Conservation (phyloP, 2,329 filamentous ascomycete species). For the Hypoxylon rubiginosum region DNA sequence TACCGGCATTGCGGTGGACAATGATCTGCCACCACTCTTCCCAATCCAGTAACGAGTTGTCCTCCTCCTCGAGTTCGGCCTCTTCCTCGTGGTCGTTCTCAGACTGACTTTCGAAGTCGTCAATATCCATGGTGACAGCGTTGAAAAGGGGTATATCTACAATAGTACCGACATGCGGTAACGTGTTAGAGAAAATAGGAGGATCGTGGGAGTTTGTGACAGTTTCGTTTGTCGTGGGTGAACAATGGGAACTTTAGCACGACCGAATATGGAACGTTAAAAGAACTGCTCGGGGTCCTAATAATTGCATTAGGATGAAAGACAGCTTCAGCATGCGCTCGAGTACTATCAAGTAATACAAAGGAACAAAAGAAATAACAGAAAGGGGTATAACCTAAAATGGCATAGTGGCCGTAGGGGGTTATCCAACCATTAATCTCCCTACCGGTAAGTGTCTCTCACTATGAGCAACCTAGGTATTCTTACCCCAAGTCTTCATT, state of each 20-base stretch:
- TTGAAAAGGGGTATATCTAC: not conserved
- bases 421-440: not conserved
- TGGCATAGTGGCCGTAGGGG: not conserved
- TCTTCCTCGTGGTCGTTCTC: not conserved
- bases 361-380: not conserved
- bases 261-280: constrained; percentile 11
- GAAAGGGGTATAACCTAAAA: not conserved
- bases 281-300: constrained; percentile 16
- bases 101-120: not conserved
- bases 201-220: not conserved
- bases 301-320: not conserved
- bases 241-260: constrained; percentile 16
- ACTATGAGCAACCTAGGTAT: no score
- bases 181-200: not conserved
- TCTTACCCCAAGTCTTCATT: no score
- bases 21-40: constrained; percentile 34
- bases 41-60: constrained; percentile 9
- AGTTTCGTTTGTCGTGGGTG: not conserved
- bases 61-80: not conserved
- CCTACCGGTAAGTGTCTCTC: no score
- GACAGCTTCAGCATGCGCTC: not conserved
- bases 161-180: not conserved
- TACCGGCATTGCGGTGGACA: constrained; percentile 30
- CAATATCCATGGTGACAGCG: not conserved
- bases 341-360: constrained; percentile 4